Evolutionary conservation across 768 basidiomycete species (phyloP).

Genomic region (Podaxis sp.): DNA sequence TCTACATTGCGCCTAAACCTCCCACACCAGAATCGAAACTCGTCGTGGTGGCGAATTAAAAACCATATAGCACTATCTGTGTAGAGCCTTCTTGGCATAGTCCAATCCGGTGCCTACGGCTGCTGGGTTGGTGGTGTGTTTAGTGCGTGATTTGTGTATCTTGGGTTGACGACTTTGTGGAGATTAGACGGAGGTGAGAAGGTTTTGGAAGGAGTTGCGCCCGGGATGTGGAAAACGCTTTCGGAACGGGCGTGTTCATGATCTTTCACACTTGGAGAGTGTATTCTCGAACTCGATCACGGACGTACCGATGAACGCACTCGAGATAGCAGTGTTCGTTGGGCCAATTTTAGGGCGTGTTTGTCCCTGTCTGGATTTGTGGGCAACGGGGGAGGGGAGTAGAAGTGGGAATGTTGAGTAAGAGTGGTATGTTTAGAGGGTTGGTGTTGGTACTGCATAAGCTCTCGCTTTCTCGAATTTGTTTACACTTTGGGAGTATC

Average conservation of each 20-base stretch:
- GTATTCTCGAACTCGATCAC: too few species aligned
- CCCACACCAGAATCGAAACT: too few species aligned
- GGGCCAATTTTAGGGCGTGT: neutral
- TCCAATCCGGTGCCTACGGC: too few species aligned
- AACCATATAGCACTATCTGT: too few species aligned
- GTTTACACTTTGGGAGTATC: conserved; percentile 75
- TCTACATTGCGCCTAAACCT: too few species aligned
- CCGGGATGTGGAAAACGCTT: neutral
- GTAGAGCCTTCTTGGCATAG: too few species aligned
- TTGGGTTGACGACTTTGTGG: too few species aligned
- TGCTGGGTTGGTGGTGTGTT: too few species aligned
- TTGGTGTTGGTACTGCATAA: conserved; percentile 67
- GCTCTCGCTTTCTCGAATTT: conserved; percentile 85
- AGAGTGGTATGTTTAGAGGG: conserved; percentile 48
- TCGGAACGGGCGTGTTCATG: neutral
- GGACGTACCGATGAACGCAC: neutral
- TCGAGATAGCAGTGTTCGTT: conserved; percentile 1
- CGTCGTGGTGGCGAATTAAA: too few species aligned
- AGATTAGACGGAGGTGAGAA: neutral
- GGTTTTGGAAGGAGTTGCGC: neutral
- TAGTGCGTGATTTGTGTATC: too few species aligned
- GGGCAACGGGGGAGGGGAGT: neutral
- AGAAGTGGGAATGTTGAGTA: conserved; percentile 21
- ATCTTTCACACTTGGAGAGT: neutral
- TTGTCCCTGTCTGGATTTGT: neutral